phyloP scores from a whole-genome alignment of 192 early-diverging fungal species.

The Martensiomyces pterosporus region DNA sequence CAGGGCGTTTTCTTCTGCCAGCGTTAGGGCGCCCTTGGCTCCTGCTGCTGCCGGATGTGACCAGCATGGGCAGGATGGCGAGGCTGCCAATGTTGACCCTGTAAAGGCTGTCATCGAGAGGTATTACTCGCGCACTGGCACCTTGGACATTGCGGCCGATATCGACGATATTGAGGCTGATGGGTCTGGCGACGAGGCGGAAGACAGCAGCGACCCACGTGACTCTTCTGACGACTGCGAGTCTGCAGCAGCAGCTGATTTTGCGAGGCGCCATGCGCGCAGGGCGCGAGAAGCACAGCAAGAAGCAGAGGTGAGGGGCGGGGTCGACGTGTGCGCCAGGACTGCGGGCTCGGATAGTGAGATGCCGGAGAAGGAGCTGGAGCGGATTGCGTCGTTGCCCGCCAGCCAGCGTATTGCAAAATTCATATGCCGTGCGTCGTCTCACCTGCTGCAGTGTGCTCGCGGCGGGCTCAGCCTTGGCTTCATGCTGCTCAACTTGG shows the following conservation, averaged over 20 bases:
- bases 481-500: slow-evolving; percentile 47
- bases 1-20: not conserved
- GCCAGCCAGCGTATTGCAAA: slow-evolving; percentile 50
- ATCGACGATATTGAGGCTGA: slow-evolving; percentile 34
- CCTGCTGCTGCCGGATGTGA: no score
- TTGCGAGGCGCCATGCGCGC: not conserved
- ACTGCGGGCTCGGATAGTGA: slow-evolving; percentile 8
- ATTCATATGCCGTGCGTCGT: slow-evolving; percentile 44
- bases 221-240: no score
- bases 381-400: slow-evolving; percentile 33
- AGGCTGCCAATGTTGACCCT: slow-evolving; percentile 25
- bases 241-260: no score
- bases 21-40: no score
- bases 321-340: not conserved
- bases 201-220: not conserved
- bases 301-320: slow-evolving; percentile 6
- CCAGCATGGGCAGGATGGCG: slow-evolving; percentile 1
- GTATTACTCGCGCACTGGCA: slow-evolving; percentile 36
- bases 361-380: slow-evolving; percentile 34
- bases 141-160: slow-evolving; percentile 28
- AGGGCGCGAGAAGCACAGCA: not conserved
- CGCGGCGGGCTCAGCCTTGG: slow-evolving; percentile 41
- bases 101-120: slow-evolving; percentile 35
- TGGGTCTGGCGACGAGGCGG: not conserved
- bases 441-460: slow-evolving; percentile 46